These are phyloP conservation scores for Platanthera guangdongensis DNA, from an alignment of 106 monocot species.

Conservation along the genomic window DNA sequence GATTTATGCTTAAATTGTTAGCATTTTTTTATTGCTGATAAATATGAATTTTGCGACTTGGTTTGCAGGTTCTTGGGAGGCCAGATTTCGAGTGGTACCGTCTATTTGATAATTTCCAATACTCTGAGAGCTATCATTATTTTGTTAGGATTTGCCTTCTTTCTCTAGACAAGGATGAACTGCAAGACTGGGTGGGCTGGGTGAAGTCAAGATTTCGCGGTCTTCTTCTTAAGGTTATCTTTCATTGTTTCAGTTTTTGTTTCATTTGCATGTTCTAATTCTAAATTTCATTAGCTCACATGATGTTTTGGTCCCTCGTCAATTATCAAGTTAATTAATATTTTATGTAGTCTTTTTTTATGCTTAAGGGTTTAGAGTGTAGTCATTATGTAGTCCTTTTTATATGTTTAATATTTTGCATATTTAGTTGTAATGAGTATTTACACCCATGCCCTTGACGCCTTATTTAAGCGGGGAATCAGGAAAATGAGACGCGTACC, in stretches of 20 bases:
- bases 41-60: background rate
- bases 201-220: slow-evolving; percentile 33
- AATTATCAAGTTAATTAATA: too few species aligned
- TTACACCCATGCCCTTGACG: too few species aligned
- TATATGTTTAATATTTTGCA: too few species aligned
- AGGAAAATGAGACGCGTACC: too few species aligned
- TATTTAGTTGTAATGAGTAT: too few species aligned
- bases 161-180: slow-evolving; percentile 25
- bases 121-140: background rate
- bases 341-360: too few species aligned
- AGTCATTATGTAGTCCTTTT: too few species aligned
- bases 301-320: background rate
- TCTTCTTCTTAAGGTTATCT: slow-evolving; percentile 27
- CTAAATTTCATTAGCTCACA: background rate
- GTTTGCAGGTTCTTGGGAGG: slow-evolving; percentile 1
- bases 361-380: too few species aligned
- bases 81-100: slow-evolving; percentile 20
- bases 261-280: background rate
- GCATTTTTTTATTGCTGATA: background rate
- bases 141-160: slow-evolving; percentile 29
- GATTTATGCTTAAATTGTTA: background rate
- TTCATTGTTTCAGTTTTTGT: background rate
- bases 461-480: too few species aligned
- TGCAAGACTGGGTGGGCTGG: slow-evolving; percentile 49
- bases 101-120: slow-evolving; percentile 34